These are phyloP conservation scores for Parasarocladium wereldwijsianum DNA, from an alignment of 2,329 filamentous ascomycete genomes.

Conservation along the genomic window DNA sequence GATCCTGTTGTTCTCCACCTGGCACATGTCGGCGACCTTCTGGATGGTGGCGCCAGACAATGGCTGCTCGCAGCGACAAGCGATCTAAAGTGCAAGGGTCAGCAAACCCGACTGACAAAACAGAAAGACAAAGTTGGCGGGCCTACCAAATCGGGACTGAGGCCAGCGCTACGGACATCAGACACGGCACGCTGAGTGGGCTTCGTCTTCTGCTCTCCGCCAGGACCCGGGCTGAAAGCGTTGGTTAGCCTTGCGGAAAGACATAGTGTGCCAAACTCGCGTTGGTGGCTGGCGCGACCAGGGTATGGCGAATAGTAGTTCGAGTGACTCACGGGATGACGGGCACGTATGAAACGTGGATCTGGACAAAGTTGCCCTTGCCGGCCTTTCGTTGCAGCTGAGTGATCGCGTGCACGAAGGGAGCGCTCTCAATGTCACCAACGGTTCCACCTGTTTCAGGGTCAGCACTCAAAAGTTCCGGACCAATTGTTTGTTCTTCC, in stretches of 20 bases:
- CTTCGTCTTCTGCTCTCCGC: constrained; percentile 83
- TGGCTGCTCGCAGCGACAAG: constrained; percentile 72
- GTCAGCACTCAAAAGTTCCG: constrained; percentile 1
- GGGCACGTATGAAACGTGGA: constrained; percentile 80
- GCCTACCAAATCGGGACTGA: constrained; percentile 53
- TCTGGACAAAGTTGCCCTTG: constrained; percentile 71
- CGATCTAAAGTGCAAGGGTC: constrained; percentile 43
- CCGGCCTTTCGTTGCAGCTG: constrained; percentile 54
- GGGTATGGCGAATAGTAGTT: not conserved
- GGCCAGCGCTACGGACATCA: constrained; percentile 66
- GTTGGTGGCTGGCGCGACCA: no score
- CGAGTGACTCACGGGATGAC: constrained; percentile 22
- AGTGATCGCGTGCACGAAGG: constrained; percentile 75
- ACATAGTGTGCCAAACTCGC: not conserved
- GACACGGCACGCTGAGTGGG: constrained; percentile 87
- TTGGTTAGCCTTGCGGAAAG: constrained; percentile 8
- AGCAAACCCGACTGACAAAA: not conserved
- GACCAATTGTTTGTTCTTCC: not conserved
- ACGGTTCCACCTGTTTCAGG: constrained; percentile 46
- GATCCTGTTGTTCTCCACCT: constrained; percentile 74
- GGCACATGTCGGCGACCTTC: constrained; percentile 83
- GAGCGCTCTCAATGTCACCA: constrained; percentile 68
- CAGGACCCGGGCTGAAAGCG: constrained; percentile 5
- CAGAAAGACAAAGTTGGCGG: not conserved
- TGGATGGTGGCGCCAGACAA: constrained; percentile 60